Percentiles rank a stretch among this genome's conserved stretches.
These are phyloP conservation scores for Leccinum fallax DNA, from an alignment of 1,284 basidiomycete genomes.

Conservation along the genomic window DNA sequence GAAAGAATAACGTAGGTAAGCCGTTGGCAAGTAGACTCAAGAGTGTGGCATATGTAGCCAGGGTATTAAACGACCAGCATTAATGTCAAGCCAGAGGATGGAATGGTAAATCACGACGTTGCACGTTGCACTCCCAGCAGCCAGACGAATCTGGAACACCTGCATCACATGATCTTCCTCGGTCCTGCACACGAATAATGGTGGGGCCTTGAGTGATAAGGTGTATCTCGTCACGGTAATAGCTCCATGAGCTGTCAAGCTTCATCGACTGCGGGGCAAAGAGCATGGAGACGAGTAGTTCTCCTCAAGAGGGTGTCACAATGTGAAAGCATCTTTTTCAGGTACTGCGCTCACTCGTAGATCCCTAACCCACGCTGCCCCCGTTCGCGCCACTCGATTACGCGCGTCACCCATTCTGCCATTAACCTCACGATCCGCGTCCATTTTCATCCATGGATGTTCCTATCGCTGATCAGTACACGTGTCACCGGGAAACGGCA, in stretches of 20 bases:
- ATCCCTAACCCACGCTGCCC: constrained; percentile 26
- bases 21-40: constrained; percentile 15
- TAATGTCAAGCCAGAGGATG: constrained; percentile 9
- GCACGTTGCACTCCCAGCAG: background rate
- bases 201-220: background rate
- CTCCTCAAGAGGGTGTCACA: constrained; percentile 21
- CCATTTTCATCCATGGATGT: constrained; percentile 71
- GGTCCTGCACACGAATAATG: background rate
- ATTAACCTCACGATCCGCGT: constrained; percentile 69
- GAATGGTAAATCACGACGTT: background rate
- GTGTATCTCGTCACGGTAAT: background rate
- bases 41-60: constrained; percentile 15
- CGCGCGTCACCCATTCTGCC: constrained; percentile 75
- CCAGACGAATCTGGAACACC: constrained; percentile 1
- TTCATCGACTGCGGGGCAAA: constrained; percentile 30
- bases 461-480: constrained; percentile 38
- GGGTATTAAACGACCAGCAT: constrained; percentile 37
- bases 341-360: constrained; percentile 27
- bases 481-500: background rate
- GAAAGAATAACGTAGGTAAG: constrained; percentile 8
- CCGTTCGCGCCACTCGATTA: constrained; percentile 51
- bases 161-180: background rate
- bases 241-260: background rate
- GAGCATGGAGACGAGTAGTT: constrained; percentile 22
- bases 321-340: constrained; percentile 1